Evolutionary conservation across 306 rosid species (phyloP), one percentile per base, ranked within the genome.

Genomic region (Cicer judaicum): DNA sequence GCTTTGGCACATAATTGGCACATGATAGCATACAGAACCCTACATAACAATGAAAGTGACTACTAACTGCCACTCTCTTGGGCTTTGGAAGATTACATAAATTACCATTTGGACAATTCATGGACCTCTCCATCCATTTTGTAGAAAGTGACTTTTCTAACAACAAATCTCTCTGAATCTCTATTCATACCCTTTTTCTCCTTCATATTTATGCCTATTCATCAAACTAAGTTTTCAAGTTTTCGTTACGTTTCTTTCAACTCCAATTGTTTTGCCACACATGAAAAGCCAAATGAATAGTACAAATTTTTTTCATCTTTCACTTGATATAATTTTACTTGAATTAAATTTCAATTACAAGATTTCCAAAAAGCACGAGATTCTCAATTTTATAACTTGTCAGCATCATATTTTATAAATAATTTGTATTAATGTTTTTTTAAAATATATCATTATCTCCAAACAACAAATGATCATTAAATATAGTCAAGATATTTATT

Each of bases 61-160:
- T 14, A 74, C 6, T 74, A 60, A 68, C 84, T 74, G 84, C 79
- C 29, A 67, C 62, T 21, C 24, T 59, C 71, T 79, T 13, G 78
- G 78, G 64, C 54, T 66, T 57, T 61, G 79, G 47, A 16, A 1
- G 59, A n/a, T 63, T 67, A 72, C 71, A 49, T 61, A 10, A 41
- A 29, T 15, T 18, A 36, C 34, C 34, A 3, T 24, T 2, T 68
- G 29, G 41, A 59, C 64, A 57, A 13, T 13, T 9, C 46, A 77
- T 77, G 64, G 73, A 29, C 68, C 72, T 64, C 50, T 8, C 50
- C 39, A 71, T 13, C 68, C 39, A 59, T 70, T 59, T 68, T 70
- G 81, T 39, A 9, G 81, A 78, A 69, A 69, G 76, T 48, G 81
- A 78, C 81, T 70, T 60, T 5, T 78, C 76, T 53, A 60, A 38